A percentile compares a stretch with the other conserved stretches of the same genome.
These are phyloP conservation scores for Monosporascus sp. DNA, from an alignment of 2,329 filamentous ascomycete genomes.

Conservation along the genomic window DNA sequence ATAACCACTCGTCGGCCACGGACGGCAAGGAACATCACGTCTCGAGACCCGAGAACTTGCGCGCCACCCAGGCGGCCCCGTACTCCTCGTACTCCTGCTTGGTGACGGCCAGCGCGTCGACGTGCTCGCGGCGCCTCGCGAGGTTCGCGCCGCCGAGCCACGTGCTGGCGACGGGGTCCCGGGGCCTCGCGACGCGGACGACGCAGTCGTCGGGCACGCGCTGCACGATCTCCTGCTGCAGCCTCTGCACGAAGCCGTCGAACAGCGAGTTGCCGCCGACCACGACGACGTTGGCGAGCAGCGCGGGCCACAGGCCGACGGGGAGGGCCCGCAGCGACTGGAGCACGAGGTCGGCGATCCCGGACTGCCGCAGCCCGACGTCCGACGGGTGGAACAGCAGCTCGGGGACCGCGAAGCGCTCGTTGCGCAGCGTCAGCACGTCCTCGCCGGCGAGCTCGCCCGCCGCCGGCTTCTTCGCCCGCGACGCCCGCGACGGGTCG, in stretches of 20 bases:
- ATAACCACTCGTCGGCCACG: no score
- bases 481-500: slow-evolving; percentile 59
- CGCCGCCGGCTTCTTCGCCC: slow-evolving; percentile 39
- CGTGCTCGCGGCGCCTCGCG: slow-evolving; percentile 63
- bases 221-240: slow-evolving; percentile 69
- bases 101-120: slow-evolving; percentile 69
- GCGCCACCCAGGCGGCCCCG: slow-evolving; percentile 68
- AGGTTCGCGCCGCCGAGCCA: slow-evolving; percentile 83
- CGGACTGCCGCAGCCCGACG: slow-evolving; percentile 77
- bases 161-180: slow-evolving; percentile 70
- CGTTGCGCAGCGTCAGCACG: slow-evolving; percentile 79
- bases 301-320: slow-evolving; percentile 73
- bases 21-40: slow-evolving; percentile 6
- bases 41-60: slow-evolving; percentile 54
- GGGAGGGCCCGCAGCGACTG: slow-evolving; percentile 72
- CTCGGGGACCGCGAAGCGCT: slow-evolving; percentile 86
- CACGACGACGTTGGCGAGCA: slow-evolving; percentile 81
- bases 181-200: slow-evolving; percentile 64
- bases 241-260: slow-evolving; percentile 71
- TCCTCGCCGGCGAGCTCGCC: slow-evolving; percentile 58
- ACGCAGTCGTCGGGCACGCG: slow-evolving; percentile 71
- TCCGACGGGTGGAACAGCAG: slow-evolving; percentile 82
- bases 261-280: slow-evolving; percentile 82
- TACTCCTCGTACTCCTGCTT: slow-evolving; percentile 87
- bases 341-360: slow-evolving; percentile 75